Conservation (phyloP, 768 basidiomycete genomes). For the Lyophyllum shimeji region DNA sequence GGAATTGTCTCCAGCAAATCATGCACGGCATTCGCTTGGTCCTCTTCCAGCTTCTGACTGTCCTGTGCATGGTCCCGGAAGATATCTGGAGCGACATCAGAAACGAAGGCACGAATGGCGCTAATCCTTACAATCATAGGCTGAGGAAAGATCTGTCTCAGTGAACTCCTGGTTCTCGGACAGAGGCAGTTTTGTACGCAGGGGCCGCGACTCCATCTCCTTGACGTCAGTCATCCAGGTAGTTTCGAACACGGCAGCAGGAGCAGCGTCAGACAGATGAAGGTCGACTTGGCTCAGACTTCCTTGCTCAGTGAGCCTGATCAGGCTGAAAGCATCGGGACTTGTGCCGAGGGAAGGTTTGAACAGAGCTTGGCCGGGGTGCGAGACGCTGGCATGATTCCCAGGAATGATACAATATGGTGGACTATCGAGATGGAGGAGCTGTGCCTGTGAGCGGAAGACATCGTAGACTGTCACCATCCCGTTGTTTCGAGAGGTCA, state of each 20-base stretch:
- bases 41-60: slow-evolving; percentile 27
- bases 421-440: slow-evolving; percentile 41
- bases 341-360: slow-evolving; percentile 25
- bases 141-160: slow-evolving; percentile 47
- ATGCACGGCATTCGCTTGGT: slow-evolving; percentile 40
- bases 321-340: slow-evolving; percentile 30
- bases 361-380: slow-evolving; percentile 34
- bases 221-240: slow-evolving; percentile 42
- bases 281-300: slow-evolving; percentile 45
- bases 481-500: slow-evolving; percentile 60
- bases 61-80: slow-evolving; percentile 30
- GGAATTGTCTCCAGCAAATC: slow-evolving; percentile 55
- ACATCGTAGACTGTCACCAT: slow-evolving; percentile 69
- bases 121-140: slow-evolving; percentile 53
- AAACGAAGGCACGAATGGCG: background rate
- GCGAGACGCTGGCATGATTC: slow-evolving; percentile 20
- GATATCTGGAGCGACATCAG: slow-evolving; percentile 31
- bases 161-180: slow-evolving; percentile 43
- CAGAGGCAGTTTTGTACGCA: slow-evolving; percentile 38
- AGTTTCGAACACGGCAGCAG: slow-evolving; percentile 20
- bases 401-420: slow-evolving; percentile 45
- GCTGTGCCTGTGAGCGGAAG: slow-evolving; percentile 35
- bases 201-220: slow-evolving; percentile 28
- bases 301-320: slow-evolving; percentile 50
- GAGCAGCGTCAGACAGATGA: slow-evolving; percentile 12